phyloP scores from a whole-genome alignment of 768 basidiomycete genomes.

The Mycena crocata region DNA sequence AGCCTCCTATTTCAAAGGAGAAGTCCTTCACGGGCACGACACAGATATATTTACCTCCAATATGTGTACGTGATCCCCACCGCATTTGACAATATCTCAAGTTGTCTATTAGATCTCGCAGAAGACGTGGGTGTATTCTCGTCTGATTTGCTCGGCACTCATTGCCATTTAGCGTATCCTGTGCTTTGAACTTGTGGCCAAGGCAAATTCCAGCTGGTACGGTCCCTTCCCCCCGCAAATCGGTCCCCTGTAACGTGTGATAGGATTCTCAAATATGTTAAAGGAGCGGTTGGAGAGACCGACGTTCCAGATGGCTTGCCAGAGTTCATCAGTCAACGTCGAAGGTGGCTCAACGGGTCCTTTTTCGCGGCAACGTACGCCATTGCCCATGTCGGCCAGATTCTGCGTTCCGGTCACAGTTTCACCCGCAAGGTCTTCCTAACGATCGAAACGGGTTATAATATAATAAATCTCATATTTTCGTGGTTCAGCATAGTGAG shows the following conservation, averaged over 20 bases:
- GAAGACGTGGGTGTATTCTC: slow-evolving; percentile 73
- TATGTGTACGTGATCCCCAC: slow-evolving; percentile 75
- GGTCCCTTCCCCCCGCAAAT: slow-evolving; percentile 29
- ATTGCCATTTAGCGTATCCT: slow-evolving; percentile 73
- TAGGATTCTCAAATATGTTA: slow-evolving; percentile 97
- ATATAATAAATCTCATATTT: slow-evolving; percentile 87
- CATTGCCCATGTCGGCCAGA: slow-evolving; percentile 86
- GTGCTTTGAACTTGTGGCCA: slow-evolving; percentile 84
- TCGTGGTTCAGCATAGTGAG: slow-evolving; percentile 89
- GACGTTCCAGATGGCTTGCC: slow-evolving; percentile 94
- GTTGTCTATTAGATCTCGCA: slow-evolving; percentile 71
- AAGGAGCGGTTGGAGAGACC: slow-evolving; percentile 91
- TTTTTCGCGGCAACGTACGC: slow-evolving; percentile 97
- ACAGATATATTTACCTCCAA: slow-evolving; percentile 96
- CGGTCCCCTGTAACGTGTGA: slow-evolving; percentile 35
- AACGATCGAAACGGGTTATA: slow-evolving; percentile 87
- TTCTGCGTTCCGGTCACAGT: slow-evolving; percentile 86
- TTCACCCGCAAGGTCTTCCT: slow-evolving; percentile 76
- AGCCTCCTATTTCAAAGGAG: slow-evolving; percentile 98
- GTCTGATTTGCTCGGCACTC: slow-evolving; percentile 1
- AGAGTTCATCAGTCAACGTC: slow-evolving; percentile 93
- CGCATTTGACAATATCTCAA: slow-evolving; percentile 22
- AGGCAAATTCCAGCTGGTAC: slow-evolving; percentile 82
- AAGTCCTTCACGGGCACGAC: slow-evolving; percentile 83
- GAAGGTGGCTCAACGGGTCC: slow-evolving; percentile 92